Evolutionary conservation across 805 yeast species (phyloP), one percentile per base, ranked within the genome.

Genomic region (baker's yeast (Saccharomyces cerevisiae)): DNA sequence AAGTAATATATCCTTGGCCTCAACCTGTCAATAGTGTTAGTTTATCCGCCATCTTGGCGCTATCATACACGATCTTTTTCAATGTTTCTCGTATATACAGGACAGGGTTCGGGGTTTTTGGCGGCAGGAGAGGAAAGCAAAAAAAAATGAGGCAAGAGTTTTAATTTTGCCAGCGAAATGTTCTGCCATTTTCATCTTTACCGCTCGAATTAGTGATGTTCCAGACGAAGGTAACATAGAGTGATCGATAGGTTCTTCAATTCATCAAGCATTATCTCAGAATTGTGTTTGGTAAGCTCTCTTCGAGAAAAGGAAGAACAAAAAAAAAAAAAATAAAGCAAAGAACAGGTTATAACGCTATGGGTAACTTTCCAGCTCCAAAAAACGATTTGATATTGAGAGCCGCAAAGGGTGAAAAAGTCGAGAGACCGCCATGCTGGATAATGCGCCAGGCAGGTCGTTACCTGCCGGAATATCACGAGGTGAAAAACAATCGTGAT

Each of bases 381-480:
- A 81, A 91, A 72, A 94, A 94, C 73, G 99, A 94, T 67, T 77
- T 92, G 65, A 86, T 94, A 41, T 75, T 94, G 59, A 78, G 99
- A 63, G 97, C 98, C 3, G 97, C 98, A 10, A 78, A 78, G 59
- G 97, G 86, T 51, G 96, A 92, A 68, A 74, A 74, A 56, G 97
- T 92, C 46, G 98, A 94, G 72, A 83, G 99, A 68, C 97, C 99
- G 1, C 99, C 99, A 21, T 83, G 94, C 57, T 94, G 97, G 97
- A 86, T 91, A 61, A 90, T 90, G 97, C 82, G 97, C 72, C 97
- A 90, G 75, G 97, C 97, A n/a, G 97, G 97, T 21, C 79, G 97
- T 57, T 90, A 91, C 64, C 74, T 77, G 36, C 96, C 96, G 29
- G 96, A 94, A 68, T 94, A 94, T 69, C 96, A 91, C 69, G 80